Evolutionary conservation across 208 protist species (phyloP).

Genomic region (Tritrichomonas foetus): DNA sequence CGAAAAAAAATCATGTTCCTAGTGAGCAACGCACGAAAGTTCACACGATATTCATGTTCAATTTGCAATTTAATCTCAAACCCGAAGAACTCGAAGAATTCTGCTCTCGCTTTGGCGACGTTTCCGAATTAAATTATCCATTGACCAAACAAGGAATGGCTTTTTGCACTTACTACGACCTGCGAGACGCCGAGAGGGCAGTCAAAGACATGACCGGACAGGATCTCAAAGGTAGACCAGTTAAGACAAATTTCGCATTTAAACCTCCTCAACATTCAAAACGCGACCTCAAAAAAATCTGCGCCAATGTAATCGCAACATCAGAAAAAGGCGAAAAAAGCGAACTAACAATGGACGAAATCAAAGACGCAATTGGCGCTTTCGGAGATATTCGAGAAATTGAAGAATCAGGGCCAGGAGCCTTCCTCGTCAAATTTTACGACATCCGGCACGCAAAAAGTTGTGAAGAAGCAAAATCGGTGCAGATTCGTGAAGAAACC

Average conservation of each 20-base stretch:
- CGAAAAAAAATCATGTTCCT: too few relatives aligned
- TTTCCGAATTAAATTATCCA: too few relatives aligned
- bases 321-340: neutral
- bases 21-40: too few relatives aligned
- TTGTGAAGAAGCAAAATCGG: neutral
- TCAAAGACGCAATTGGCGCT: neutral
- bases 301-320: neutral
- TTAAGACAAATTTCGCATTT: neutral
- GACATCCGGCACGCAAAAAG: neutral
- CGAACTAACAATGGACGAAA: neutral
- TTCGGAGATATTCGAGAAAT: neutral
- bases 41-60: too few relatives aligned
- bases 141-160: neutral
- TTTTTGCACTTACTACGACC: neutral
- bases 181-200: neutral
- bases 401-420: neutral
- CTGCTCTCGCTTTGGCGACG: too few relatives aligned
- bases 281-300: neutral
- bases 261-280: neutral
- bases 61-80: too few relatives aligned
- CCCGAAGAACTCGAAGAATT: too few relatives aligned
- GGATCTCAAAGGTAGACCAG: neutral
- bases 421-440: neutral
- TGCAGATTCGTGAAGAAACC: neutral
- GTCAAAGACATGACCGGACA: neutral